Conservation (phyloP, 163 green algal genomes). For the Trebouxia gelatinosa region DNA sequence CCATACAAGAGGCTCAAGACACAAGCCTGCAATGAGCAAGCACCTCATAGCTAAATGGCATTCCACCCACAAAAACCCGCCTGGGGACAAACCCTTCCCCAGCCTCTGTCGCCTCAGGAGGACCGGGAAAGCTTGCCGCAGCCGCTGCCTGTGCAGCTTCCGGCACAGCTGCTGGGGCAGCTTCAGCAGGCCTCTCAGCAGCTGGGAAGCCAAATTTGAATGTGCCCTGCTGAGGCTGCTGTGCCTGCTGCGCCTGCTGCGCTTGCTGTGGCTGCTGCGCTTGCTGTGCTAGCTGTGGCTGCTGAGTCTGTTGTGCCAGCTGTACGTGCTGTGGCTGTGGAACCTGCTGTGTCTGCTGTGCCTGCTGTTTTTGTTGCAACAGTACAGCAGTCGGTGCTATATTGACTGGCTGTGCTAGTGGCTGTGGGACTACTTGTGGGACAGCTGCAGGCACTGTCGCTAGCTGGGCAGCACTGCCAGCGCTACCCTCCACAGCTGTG, state of each 20-base stretch:
- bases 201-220: slow-evolving; percentile 27
- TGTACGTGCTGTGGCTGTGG: background rate
- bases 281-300: background rate
- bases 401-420: slow-evolving; percentile 1
- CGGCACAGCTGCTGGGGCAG: background rate
- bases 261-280: background rate
- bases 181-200: background rate
- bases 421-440: slow-evolving; percentile 21
- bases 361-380: background rate
- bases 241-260: background rate
- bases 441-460: too few relatives aligned
- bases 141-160: background rate
- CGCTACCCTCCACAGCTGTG: background rate
- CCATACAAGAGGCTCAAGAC: too few relatives aligned
- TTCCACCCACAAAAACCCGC: slow-evolving; percentile 79
- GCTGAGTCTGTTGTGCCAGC: background rate
- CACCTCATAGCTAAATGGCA: slow-evolving; percentile 78
- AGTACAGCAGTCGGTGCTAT: slow-evolving; percentile 24
- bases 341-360: background rate
- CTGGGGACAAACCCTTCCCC: slow-evolving; percentile 41
- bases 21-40: too few relatives aligned
- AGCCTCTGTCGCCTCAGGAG: background rate
- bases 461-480: background rate
- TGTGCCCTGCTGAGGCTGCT: slow-evolving; percentile 19
- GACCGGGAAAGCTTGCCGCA: background rate